Percentiles rank a stretch among this genome's conserved stretches.
Conservation (phyloP, 202 grass and related monocot genomes). For the Panicum virgatum region DNA sequence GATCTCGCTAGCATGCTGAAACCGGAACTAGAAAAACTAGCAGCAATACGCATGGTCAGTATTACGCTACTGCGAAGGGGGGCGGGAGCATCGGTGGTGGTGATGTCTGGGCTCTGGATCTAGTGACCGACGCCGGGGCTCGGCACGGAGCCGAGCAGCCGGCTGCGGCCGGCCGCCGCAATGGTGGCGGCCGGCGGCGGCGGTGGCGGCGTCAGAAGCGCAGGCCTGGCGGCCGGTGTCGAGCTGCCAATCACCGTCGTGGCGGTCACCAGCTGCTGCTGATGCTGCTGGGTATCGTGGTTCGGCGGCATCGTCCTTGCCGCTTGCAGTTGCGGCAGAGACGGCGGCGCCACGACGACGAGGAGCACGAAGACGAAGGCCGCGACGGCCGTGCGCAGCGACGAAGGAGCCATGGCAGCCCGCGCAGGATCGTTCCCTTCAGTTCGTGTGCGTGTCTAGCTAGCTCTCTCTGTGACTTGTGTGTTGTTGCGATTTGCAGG, state of each 20-base stretch:
- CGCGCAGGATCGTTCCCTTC: neutral
- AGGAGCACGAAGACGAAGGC: slow-evolving; percentile 9
- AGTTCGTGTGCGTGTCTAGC: neutral
- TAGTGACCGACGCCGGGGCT: slow-evolving; percentile 80
- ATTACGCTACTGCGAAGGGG: neutral
- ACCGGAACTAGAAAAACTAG: neutral
- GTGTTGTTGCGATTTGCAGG: too few species aligned
- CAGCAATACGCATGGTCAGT: neutral
- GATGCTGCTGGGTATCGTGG: neutral
- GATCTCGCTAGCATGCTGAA: neutral
- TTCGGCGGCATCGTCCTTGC: slow-evolving; percentile 38
- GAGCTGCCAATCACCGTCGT: neutral
- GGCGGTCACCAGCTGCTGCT: neutral
- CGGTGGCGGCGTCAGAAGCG: neutral
- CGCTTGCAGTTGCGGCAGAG: neutral
- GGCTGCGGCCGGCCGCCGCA: neutral
- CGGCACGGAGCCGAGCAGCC: slow-evolving; percentile 65
- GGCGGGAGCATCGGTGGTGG: neutral
- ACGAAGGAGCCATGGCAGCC: slow-evolving; percentile 25
- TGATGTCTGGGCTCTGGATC: neutral
- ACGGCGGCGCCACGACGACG: neutral
- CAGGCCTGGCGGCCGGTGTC: neutral
- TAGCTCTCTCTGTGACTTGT: neutral
- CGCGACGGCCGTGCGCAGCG: neutral
- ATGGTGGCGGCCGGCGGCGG: neutral